Conservation (phyloP, 2,329 filamentous ascomycete species). For the Diplodia mutila region DNA sequence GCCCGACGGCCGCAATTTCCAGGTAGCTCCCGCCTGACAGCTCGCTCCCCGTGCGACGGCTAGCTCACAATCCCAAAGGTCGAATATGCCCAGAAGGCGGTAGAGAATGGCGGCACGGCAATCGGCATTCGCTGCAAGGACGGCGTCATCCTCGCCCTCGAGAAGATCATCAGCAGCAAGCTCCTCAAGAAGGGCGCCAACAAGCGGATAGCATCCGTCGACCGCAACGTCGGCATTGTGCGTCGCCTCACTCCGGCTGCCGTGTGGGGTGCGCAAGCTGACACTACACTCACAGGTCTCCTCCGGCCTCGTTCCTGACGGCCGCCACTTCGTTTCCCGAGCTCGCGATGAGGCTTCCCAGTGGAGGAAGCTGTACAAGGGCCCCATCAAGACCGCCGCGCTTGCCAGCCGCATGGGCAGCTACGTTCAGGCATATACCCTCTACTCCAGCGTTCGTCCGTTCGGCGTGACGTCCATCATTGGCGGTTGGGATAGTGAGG, state of each 20-base stretch:
- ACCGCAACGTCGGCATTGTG: conserved; percentile 92
- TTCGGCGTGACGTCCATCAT: conserved; percentile 96
- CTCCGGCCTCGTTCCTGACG: conserved; percentile 92
- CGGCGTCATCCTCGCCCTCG: conserved; percentile 91
- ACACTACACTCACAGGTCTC: conserved; percentile 67
- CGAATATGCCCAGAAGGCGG: conserved; percentile 98
- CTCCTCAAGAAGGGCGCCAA: conserved; percentile 93
- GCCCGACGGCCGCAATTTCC: conserved; percentile 97
- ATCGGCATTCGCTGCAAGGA: conserved; percentile 97
- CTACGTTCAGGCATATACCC: conserved; percentile 95
- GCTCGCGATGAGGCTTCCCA: conserved; percentile 89
- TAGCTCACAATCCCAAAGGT: conserved; percentile 51
- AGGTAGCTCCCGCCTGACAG: conserved; percentile 59
- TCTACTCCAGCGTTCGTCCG: conserved; percentile 94
- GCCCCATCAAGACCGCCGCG: conserved; percentile 84
- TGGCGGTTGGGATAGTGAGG: conserved; percentile 89
- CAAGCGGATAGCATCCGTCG: conserved; percentile 94
- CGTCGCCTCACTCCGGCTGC: conserved; percentile 44
- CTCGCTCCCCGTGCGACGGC: not conserved
- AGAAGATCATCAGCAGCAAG: conserved; percentile 96
- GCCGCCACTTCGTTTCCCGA: conserved; percentile 90
- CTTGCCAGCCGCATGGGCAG: conserved; percentile 92
- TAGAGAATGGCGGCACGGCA: conserved; percentile 95
- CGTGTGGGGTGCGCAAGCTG: not conserved
- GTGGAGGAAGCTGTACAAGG: conserved; percentile 94